Base-by-base conservation (phyloP, 2,329 filamentous ascomycete genomes). In the Fusarium coicis region DNA sequence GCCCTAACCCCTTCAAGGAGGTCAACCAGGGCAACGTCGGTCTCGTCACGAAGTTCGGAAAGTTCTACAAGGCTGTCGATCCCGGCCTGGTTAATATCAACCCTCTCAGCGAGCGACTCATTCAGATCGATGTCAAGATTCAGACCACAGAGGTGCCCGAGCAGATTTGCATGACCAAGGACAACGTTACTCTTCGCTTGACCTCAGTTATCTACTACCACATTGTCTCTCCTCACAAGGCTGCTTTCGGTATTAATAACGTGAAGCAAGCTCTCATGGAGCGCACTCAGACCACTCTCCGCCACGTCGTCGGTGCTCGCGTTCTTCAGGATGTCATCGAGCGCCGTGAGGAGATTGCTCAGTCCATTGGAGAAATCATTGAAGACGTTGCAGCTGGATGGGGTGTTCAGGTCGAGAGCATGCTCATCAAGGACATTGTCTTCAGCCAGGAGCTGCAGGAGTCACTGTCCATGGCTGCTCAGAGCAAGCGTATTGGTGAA, bases 131-230 rank as follows among this genome's bases (percentile, higher is more conserved):
- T 82, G 96, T 99, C 85, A 99, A 98, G 91, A 98, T 98, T 77
- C 96, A 99, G 85, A 98, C 97, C 74, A 94, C 97, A 82, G 93
- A 99, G 87, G 96, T 99, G 30, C 96, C 96, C 23, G 91, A 95
- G 84, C 96, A 99, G 84, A 91, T 96, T 71, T 98, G 96, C 88
- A 99, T 99, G 95, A 99, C 96, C 82, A 98, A 98, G 86, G 96
- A 99, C 87, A 99, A 99, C 79, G 96, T 98, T 73, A 97, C 93
- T 50, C 88, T 99, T 46, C 92, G 95, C 78, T 88, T 99, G 76
- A 98, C 95, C 53, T 97, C 94, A 10, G 96, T 99, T 81, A 98
- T 99, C 85, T 99, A 99, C 89, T 99, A 99, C 87, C 95, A 97
- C 87, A 96, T 99, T 80, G 93, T 92, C 62, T 93, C 93, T 34